Conservation (phyloP, 2,329 filamentous ascomycete genomes). For the Aspergillus pseudoviridinutans region DNA sequence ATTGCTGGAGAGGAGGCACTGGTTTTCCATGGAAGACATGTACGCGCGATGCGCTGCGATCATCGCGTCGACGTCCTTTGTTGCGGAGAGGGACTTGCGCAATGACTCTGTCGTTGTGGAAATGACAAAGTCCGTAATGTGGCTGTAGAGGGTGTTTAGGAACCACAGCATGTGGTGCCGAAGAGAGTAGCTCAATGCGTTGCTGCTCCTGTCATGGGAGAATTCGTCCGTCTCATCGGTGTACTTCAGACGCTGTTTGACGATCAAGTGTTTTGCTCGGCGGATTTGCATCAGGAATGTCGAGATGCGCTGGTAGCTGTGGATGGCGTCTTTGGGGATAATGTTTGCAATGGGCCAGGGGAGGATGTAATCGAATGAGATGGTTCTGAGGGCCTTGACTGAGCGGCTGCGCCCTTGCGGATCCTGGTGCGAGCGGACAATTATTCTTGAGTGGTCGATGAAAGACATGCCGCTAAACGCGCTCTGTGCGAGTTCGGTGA, state of each 20-base stretch:
- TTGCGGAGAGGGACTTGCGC: constrained; percentile 52
- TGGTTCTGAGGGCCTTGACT: constrained; percentile 58
- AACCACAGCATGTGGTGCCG: constrained; percentile 75
- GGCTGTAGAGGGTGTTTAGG: constrained; percentile 67
- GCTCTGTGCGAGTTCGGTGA: constrained; percentile 73
- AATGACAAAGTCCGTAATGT: constrained; percentile 70
- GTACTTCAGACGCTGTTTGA: constrained; percentile 44
- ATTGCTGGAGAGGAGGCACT: constrained; percentile 66
- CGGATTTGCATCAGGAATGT: constrained; percentile 74
- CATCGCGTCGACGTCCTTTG: constrained; percentile 78
- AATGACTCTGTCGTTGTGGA: constrained; percentile 57
- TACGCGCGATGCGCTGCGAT: constrained; percentile 64
- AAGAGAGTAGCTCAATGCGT: constrained; percentile 43
- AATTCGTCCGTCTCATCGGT: constrained; percentile 37
- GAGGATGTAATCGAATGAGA: constrained; percentile 67
- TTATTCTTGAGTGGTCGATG: constrained; percentile 60
- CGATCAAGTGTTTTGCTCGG: constrained; percentile 65
- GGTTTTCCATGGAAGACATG: constrained; percentile 58
- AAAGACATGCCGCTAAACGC: constrained; percentile 55
- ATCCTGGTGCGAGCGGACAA: constrained; percentile 50
- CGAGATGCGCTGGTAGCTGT: constrained; percentile 67
- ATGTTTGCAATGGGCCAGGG: constrained; percentile 67
- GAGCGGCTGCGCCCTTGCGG: constrained; percentile 52
- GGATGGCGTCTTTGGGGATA: constrained; percentile 61
- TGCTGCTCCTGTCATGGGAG: constrained; percentile 34